Evolutionary conservation across 305 asterid genomes (phyloP), one percentile per base, ranked within the genome.

Genomic region (Petunia hybrid): DNA sequence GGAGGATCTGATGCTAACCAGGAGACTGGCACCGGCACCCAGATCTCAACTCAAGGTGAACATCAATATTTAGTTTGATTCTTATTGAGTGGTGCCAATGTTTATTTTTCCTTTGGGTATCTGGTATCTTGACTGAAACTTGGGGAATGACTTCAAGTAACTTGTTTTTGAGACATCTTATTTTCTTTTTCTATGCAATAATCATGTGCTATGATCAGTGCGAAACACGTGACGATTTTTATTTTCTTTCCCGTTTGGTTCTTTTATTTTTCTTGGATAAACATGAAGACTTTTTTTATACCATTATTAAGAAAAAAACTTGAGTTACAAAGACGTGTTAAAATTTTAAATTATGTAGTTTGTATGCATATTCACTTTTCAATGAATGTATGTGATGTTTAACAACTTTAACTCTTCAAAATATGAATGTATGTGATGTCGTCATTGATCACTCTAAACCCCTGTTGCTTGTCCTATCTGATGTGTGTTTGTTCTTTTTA

Each of bases 41-140:
- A 85, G 57, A 80, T 86, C 80, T 76, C 78, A 78, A 82, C 81
- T 81, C 78, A 91, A 87, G 97, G 98, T 92, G 71, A 76, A 80
- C 80, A 45, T 76, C 59, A 16, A 38, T 77, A 13, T 64, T 55
- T 31, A 4, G 14, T 64, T 22, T n/a, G 38, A 35, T 69, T 80
- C 43, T 35, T 67, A 42, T 42, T 62, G 79, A 53, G 7, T 74
- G 65, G 8, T 60, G 13, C 66, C 13, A 12, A 2, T 46, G 36
- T 81, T 69, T 35, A n/a, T 42, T 56, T 80, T 71, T 3, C 31
- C 38, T 16, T 22, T 80, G 51, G 31, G 48, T 59, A 53, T 56
- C 68, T 45, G 14, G 31, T 22, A 22, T 71, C 36, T 73, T 36
- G 35, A 73, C 61, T 12, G 78, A n/a, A 73, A 36, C 78, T 73